Evolutionary conservation across 2,329 filamentous ascomycete genomes (phyloP).

Genomic region (Daldinia sp.): DNA sequence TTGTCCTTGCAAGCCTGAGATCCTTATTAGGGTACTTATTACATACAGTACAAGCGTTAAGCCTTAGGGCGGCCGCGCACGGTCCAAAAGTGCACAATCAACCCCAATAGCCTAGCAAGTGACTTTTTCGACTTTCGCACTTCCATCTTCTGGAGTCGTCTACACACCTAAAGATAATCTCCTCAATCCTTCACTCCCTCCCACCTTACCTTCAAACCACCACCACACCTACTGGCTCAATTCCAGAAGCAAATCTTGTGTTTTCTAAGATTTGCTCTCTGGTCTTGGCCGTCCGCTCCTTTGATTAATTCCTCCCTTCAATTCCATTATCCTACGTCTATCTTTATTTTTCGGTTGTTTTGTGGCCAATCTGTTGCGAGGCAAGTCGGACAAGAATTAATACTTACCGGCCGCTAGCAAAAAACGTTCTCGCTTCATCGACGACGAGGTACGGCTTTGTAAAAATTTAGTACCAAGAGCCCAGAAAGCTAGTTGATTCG

Average conservation of each 20-base stretch:
- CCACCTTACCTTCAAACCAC: conserved; percentile 36
- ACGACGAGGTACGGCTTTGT: conserved; percentile 28
- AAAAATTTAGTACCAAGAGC: not conserved
- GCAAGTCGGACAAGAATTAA: conserved; percentile 29
- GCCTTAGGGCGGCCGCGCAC: conserved; percentile 21
- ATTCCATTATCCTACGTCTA: conserved; percentile 43
- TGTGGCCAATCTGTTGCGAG: conserved; percentile 32
- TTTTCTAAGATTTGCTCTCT: conserved; percentile 58
- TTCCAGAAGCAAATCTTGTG: conserved; percentile 61
- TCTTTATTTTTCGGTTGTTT: conserved; percentile 42
- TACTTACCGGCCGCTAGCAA: conserved; percentile 7
- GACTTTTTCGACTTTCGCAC: conserved; percentile 39
- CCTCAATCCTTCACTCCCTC: conserved; percentile 36
- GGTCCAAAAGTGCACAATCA: conserved; percentile 29
- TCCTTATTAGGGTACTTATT: conserved; percentile 33
- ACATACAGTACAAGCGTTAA: conserved; percentile 14
- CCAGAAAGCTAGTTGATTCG: not conserved
- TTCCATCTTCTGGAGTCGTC: conserved; percentile 26
- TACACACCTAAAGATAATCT: conserved; percentile 26
- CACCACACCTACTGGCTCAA: conserved; percentile 57
- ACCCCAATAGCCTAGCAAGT: conserved; percentile 35
- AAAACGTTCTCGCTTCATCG: conserved; percentile 8
- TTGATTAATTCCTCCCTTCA: conserved; percentile 46
- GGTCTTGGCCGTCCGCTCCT: conserved; percentile 69
- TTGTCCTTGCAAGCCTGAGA: conserved; percentile 33